phyloP scores from a whole-genome alignment of 2,329 filamentous ascomycete species.

The Monosporascus sp. region DNA sequence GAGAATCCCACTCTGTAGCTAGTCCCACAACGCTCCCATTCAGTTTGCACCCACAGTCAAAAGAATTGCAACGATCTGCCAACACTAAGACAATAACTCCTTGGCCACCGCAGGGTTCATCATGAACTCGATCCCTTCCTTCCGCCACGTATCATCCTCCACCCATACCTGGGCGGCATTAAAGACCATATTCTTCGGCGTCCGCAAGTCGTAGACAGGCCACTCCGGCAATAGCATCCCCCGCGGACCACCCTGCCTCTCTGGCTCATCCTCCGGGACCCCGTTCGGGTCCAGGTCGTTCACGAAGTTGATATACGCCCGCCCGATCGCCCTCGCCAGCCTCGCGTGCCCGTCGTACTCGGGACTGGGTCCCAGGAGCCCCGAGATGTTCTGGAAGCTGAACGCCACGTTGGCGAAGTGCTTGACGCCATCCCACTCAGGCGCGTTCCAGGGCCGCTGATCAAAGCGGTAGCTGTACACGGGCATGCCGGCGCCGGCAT shows the following conservation, averaged over 20 bases:
- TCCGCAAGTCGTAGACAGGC: constrained; percentile 20
- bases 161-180: constrained; percentile 38
- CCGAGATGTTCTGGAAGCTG: constrained; percentile 46
- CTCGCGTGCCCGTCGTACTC: constrained; percentile 32
- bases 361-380: constrained; percentile 39
- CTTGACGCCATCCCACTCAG: constrained; percentile 34
- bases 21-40: no score
- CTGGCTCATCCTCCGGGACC: background rate
- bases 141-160: constrained; percentile 42
- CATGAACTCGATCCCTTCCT: constrained; percentile 40
- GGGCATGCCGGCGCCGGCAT: constrained; percentile 24
- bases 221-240: constrained; percentile 12
- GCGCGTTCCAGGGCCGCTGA: constrained; percentile 37
- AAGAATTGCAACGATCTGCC: no score
- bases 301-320: constrained; percentile 40
- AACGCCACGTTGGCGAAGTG: constrained; percentile 46
- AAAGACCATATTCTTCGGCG: constrained; percentile 40
- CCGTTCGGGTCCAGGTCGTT: constrained; percentile 37
- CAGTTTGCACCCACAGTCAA: no score
- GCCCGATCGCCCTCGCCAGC: constrained; percentile 32
- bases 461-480: constrained; percentile 48
- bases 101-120: constrained; percentile 32
- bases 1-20: no score
- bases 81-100: constrained; percentile 26
- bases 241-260: background rate